Evolutionary conservation across 2,329 filamentous ascomycete genomes (phyloP), one percentile per base, ranked within the genome.

Genomic region (Meredithiella fracta): DNA sequence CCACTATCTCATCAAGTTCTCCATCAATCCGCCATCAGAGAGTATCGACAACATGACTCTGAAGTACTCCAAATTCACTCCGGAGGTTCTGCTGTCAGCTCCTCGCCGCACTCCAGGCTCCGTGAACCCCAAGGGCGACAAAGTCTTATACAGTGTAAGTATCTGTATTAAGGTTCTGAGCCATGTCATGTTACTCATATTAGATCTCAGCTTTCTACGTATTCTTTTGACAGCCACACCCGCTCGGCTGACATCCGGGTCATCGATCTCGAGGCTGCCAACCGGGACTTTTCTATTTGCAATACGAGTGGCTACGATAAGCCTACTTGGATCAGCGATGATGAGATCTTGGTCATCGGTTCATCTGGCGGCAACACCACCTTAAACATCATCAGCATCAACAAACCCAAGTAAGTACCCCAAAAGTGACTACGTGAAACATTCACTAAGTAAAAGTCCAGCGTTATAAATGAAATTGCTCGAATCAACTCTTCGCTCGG

Each of bases 181-280:
- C 60, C 56, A 17, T 25, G 15, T 50, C 20, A 2, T 26, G 15
- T 34, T 25, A 54, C 54, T 34, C 31, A 15, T 26, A 9, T 26
- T 7, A 17, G 11, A 25, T 47, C 20, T 34, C 17, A 82, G 67
- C 72, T 81, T 15, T 86, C 84, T 0, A 80, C 82, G 1, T 95
- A 94, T 67, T 90, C 81, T 3, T 95, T 95, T 67, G 74, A 84
- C 40, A 75, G 78, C 0, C 87, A 94, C 65, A 73, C 74, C 50
- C 84, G 83, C 65, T 77, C 75, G 3, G 75, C 72, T 59, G 82
- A 89, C 69, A 82, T 85, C 61, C 78, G 82, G 17, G 67, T 91
- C 25, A 70, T 95, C 42, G 80, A 91, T 62, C 73, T 89, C 58
- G 29, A 42, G 14, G 70, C 75, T 49, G 79, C 77, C 6, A 82